Percentiles rank a stretch among this genome's conserved stretches.
Conservation (phyloP, 2,329 filamentous ascomycete genomes). For the Fusarium papillatum region DNA sequence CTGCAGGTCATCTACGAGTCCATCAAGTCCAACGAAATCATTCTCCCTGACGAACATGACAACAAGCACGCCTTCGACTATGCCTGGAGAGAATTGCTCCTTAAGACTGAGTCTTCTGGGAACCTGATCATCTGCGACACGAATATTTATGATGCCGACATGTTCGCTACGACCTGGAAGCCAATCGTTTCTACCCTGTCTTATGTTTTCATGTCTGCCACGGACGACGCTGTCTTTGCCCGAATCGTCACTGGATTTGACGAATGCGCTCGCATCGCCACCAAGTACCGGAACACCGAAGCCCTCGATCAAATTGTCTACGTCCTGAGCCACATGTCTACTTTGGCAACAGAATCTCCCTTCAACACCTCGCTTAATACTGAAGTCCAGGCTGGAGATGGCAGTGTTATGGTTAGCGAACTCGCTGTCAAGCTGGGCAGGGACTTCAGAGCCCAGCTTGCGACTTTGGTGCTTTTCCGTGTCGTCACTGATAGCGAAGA, state of each 20-base stretch:
- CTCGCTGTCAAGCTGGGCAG: conserved; percentile 95
- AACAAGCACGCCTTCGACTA: conserved; percentile 98
- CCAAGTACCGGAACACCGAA: conserved; percentile 85
- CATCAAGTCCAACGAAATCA: conserved; percentile 95
- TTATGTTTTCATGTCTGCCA: conserved; percentile 99
- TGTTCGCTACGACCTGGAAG: conserved; percentile 97
- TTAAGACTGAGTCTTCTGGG: conserved; percentile 85
- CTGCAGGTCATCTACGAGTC: conserved; percentile 90
- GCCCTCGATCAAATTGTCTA: conserved; percentile 94
- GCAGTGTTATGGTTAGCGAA: conserved; percentile 98
- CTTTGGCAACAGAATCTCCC: conserved; percentile 80
- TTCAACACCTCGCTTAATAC: conserved; percentile 93
- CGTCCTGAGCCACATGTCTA: conserved; percentile 91
- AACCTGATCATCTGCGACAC: conserved; percentile 86
- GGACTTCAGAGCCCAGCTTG: conserved; percentile 93
- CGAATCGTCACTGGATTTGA: conserved; percentile 95
- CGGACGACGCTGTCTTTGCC: conserved; percentile 94
- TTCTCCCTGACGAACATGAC: conserved; percentile 96
- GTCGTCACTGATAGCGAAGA: conserved; percentile 89
- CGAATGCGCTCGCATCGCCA: conserved; percentile 94
- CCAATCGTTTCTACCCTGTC: conserved; percentile 95
- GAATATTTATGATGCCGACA: conserved; percentile 96
- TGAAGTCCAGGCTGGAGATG: conserved; percentile 92
- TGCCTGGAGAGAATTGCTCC: conserved; percentile 93
- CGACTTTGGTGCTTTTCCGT: conserved; percentile 94